Base-by-base conservation (phyloP, 768 basidiomycete genomes). In the Nidularia sp. region DNA sequence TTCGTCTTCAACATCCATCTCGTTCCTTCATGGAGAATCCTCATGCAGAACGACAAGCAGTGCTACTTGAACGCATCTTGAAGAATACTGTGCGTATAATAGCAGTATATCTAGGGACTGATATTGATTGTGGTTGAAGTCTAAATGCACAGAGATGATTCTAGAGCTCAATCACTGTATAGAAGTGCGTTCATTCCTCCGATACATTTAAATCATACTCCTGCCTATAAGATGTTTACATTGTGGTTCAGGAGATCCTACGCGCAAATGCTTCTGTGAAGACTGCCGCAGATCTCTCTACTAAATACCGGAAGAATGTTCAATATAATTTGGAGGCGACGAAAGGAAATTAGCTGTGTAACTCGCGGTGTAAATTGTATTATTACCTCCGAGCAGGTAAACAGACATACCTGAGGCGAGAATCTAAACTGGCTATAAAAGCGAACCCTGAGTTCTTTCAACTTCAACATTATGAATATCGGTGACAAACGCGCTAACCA, bases 81-180 rank as follows among this genome's bases (percentile, higher is more conserved):
- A 95, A 94, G 71, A 96, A 92, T 58, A 83, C 89, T 5, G 93
- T 93, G 55, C 56, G 86, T 74, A 6, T 39, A 41, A 39, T 35
- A 7, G 32, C 1, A 18, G 18, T 18, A 18, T 18, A 18, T 18
- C 18, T 18, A 18, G 18, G 18, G 18, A 18, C 18, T 18, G 18
- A 18, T 18, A 36, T 45, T 57, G 45, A 54, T 31, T n/a, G 8
- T 12, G 2, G 35, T 43, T 44, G 6, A 58, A 94, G 93, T 90
- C 90, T 49, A 94, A 93, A 70, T 95, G 92, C 69, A 93, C 93
- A 33, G 94, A 98, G 68, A 86, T 86, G 69, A 83, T 97, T 51
- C 66, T 86, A 25, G 94, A 96, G 64, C 77, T 97, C 53, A 96
- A 96, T 62, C 86, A 88, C 54, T 92, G 89, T 62, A 71, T 94